A percentile compares a stretch with the other conserved stretches of the same genome.
Conservation (phyloP, 2,329 filamentous ascomycete genomes). For the Alternaria triticina region DNA sequence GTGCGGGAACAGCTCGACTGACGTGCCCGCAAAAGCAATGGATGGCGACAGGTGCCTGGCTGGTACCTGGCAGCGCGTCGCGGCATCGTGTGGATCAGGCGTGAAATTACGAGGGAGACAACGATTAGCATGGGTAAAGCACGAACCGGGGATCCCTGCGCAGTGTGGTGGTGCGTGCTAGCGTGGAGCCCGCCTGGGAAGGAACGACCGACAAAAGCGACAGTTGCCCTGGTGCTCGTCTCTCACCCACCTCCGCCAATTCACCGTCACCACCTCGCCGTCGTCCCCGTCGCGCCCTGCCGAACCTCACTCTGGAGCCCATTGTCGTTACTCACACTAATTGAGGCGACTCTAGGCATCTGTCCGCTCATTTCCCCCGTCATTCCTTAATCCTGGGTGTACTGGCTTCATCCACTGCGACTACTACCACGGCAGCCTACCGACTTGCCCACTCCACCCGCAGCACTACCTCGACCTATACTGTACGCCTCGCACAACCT, state of each 20-base stretch:
- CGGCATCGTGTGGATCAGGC: slow-evolving; percentile 8
- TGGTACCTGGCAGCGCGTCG: slow-evolving; percentile 8
- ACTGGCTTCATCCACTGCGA: slow-evolving; percentile 43
- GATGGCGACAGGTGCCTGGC: background rate
- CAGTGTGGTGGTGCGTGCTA: background rate
- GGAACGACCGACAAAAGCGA: slow-evolving; percentile 29
- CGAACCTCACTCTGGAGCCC: slow-evolving; percentile 34
- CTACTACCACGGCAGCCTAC: slow-evolving; percentile 19
- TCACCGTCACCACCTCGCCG: slow-evolving; percentile 30
- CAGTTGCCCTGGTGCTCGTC: slow-evolving; percentile 25
- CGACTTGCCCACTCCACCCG: slow-evolving; percentile 14
- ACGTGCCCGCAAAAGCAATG: background rate
- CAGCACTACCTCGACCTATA: slow-evolving; percentile 19
- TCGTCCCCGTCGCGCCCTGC: slow-evolving; percentile 24
- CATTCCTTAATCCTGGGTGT: slow-evolving; percentile 49
- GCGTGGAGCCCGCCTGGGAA: slow-evolving; percentile 14
- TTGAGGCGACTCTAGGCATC: slow-evolving; percentile 41
- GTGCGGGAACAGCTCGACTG: background rate
- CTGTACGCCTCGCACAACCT: slow-evolving; percentile 30
- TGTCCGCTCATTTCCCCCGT: slow-evolving; percentile 47
- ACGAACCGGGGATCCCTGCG: slow-evolving; percentile 16
- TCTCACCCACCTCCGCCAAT: slow-evolving; percentile 27
- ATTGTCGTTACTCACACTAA: slow-evolving; percentile 40
- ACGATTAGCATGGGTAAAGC: slow-evolving; percentile 9
- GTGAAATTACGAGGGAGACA: slow-evolving; percentile 21